phyloP scores from a whole-genome alignment of 495 filamentous ascomycete species.

The Apiosordaria backusii region DNA sequence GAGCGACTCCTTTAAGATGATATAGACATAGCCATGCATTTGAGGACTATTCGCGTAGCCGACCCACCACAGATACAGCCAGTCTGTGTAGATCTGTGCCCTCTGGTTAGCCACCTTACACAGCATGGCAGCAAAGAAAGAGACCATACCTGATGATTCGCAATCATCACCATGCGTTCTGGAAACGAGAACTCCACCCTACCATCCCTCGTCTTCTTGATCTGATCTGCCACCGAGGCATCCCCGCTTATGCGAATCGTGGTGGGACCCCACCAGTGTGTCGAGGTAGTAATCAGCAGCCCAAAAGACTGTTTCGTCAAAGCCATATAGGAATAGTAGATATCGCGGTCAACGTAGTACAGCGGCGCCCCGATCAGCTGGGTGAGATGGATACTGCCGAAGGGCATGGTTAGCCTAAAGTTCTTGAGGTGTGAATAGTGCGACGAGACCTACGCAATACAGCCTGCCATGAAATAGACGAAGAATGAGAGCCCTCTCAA shows the following conservation, averaged over 20 bases:
- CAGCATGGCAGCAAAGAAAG: neutral
- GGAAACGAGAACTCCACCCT: constrained; percentile 69
- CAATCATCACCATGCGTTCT: constrained; percentile 72
- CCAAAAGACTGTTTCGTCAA: constrained; percentile 74
- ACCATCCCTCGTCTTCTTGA: constrained; percentile 61
- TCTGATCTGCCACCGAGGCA: constrained; percentile 64
- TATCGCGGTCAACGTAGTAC: constrained; percentile 64
- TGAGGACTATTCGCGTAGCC: constrained; percentile 63
- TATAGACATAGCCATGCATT: constrained; percentile 80
- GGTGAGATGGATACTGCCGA: constrained; percentile 53
- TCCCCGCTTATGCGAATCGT: constrained; percentile 73
- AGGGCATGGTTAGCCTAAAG: neutral
- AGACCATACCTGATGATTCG: constrained; percentile 63
- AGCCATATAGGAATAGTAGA: constrained; percentile 76
- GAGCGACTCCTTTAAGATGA: constrained; percentile 79
- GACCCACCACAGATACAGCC: constrained; percentile 87
- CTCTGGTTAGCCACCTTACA: neutral
- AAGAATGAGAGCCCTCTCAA: constrained; percentile 60
- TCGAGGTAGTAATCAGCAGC: constrained; percentile 68
- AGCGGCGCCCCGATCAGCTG: constrained; percentile 68
- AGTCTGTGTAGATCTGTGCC: constrained; percentile 68
- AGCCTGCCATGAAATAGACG: constrained; percentile 62
- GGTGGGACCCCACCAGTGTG: constrained; percentile 78
- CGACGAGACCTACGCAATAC: constrained; percentile 36
- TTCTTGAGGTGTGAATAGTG: neutral